These are phyloP conservation scores for Lotmaria passim DNA, from an alignment of 208 protist species.

Conservation along the genomic window DNA sequence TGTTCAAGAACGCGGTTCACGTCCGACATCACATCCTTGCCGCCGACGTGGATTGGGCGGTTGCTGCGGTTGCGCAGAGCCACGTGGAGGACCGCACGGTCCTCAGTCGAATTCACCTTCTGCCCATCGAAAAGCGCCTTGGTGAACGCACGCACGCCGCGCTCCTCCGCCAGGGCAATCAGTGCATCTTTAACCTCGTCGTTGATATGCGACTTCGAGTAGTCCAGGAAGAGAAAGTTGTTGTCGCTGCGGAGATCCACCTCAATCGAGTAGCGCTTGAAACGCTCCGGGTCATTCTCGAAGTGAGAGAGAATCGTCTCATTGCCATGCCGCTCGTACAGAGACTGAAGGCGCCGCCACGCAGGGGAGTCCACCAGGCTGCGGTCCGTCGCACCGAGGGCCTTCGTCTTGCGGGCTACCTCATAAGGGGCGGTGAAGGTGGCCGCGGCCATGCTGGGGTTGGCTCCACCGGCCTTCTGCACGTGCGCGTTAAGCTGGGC, in stretches of 20 bases:
- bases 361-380: conserved; percentile 47
- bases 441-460: conserved; percentile 57
- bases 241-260: conserved; percentile 62
- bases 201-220: conserved; percentile 95
- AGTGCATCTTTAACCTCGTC: conserved; percentile 93
- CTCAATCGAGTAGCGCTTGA: conserved; percentile 69
- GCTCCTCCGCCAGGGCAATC: conserved; percentile 79
- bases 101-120: conserved; percentile 97
- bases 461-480: conserved; percentile 34
- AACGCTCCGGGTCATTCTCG: conserved; percentile 64
- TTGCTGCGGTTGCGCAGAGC: conserved; percentile 95
- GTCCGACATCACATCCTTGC: conserved; percentile 94
- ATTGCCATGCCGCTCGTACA: conserved; percentile 74
- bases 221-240: conserved; percentile 95
- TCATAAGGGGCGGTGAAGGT: conserved; percentile 72
- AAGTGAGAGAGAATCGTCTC: conserved; percentile 74
- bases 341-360: conserved; percentile 64
- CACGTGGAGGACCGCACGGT: conserved; percentile 94
- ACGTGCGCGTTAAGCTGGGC: conserved; percentile 54
- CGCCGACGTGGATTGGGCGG: conserved; percentile 91
- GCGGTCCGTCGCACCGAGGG: conserved; percentile 42
- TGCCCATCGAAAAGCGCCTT: conserved; percentile 94
- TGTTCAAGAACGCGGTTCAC: conserved; percentile 94
- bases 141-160: conserved; percentile 72
- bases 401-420: conserved; percentile 56